A percentile compares a stretch with the other conserved stretches of the same genome.
Conservation (phyloP, 805 yeast genomes). For the Yamadazyma paraphyllophila region DNA sequence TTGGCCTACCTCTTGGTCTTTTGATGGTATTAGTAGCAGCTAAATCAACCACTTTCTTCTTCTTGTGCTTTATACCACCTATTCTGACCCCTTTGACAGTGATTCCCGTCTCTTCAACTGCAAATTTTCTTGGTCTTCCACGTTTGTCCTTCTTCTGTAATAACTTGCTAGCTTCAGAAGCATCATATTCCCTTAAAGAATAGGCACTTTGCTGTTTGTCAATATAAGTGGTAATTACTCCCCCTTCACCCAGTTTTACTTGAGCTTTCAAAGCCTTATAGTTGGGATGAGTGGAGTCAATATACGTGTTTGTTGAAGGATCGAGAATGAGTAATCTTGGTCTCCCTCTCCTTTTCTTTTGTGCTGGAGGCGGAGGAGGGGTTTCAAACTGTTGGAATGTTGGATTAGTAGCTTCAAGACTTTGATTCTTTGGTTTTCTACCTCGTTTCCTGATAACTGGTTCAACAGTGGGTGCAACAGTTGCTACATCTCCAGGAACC, state of each 20-base stretch:
- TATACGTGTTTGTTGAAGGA: conserved; percentile 39
- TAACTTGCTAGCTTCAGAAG: conserved; percentile 33
- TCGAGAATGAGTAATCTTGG: conserved; percentile 41
- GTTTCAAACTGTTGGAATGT: conserved; percentile 6
- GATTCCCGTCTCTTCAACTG: conserved; percentile 44
- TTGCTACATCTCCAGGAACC: not conserved
- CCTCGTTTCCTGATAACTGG: conserved; percentile 12
- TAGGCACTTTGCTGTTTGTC: conserved; percentile 5
- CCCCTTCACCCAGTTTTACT: conserved; percentile 14
- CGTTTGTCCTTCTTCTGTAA: conserved; percentile 42
- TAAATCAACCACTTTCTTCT: conserved; percentile 4
- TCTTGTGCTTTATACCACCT: conserved; percentile 30
- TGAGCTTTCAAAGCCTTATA: conserved; percentile 37
- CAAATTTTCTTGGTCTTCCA: conserved; percentile 52
- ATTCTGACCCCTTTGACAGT: conserved; percentile 44
- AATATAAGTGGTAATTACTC: conserved; percentile 8
- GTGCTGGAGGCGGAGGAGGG: conserved; percentile 9
- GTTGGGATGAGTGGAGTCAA: conserved; percentile 42
- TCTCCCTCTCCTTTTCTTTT: conserved; percentile 39
- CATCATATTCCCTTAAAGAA: conserved; percentile 18
- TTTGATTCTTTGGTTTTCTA: conserved; percentile 8
- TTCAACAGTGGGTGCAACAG: conserved; percentile 6
- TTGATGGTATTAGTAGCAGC: conserved; percentile 2
- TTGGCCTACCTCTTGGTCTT: conserved; percentile 17
- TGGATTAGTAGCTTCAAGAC: conserved; percentile 7